Conservation (phyloP, 345 rosid genomes). For the Citrus trifoliata region DNA sequence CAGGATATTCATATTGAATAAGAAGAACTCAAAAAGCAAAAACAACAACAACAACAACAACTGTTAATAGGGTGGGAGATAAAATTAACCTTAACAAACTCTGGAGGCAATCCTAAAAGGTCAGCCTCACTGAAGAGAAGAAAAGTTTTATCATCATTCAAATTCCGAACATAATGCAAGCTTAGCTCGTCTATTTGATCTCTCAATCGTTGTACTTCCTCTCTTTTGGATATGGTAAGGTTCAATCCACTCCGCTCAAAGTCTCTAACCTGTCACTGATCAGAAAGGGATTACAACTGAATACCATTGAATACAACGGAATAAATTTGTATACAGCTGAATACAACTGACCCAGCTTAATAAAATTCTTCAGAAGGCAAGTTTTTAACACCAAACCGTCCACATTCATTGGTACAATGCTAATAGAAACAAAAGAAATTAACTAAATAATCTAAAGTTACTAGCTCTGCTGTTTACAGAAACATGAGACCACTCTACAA, state of each 20-base stretch:
- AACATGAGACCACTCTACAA: constrained; percentile 5
- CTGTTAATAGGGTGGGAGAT: neutral
- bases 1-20: neutral
- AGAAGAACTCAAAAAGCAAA: neutral
- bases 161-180: constrained; percentile 60
- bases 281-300: constrained; percentile 36
- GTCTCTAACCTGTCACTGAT: constrained; percentile 95
- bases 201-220: constrained; percentile 72
- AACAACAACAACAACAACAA: neutral
- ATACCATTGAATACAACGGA: too few species aligned
- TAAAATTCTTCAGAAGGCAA: neutral
- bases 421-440: neutral
- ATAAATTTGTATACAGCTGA: constrained; percentile 19
- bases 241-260: constrained; percentile 85
- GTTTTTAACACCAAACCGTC: neutral
- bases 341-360: constrained; percentile 14
- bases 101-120: constrained; percentile 71
- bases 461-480: neutral
- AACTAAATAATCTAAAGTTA: neutral
- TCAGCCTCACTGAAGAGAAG: constrained; percentile 67
- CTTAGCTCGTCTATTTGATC: constrained; percentile 72
- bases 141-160: constrained; percentile 65
- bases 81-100: constrained; percentile 64
- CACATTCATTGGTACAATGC: neutral
- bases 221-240: constrained; percentile 75